These are phyloP conservation scores for Camellia lanceoleosa DNA, from an alignment of 148 eudicot species.

Conservation along the genomic window DNA sequence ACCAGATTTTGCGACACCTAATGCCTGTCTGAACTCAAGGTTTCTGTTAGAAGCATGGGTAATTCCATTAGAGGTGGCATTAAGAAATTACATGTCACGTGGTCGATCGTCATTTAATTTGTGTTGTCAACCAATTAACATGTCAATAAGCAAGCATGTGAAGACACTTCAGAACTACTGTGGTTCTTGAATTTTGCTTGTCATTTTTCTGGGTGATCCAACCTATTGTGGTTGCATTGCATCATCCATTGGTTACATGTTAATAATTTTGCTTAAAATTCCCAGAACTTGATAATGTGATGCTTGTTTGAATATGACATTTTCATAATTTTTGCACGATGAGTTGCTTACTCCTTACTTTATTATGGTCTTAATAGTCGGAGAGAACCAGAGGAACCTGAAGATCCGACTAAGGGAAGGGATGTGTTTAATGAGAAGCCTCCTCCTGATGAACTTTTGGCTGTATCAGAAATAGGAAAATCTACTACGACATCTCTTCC, in stretches of 20 bases:
- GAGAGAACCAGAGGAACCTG: slow-evolving; percentile 98
- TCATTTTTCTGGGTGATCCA: not conserved
- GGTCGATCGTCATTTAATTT: not conserved
- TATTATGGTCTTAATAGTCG: slow-evolving; percentile 51
- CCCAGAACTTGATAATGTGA: not conserved
- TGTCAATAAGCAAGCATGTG: not conserved
- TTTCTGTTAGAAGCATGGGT: not conserved
- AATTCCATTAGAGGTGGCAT: not conserved
- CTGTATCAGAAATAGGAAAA: slow-evolving; percentile 93
- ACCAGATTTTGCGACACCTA: slow-evolving; percentile 6
- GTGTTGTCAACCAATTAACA: not conserved
- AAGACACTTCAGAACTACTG: not conserved
- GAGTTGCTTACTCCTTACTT: slow-evolving; percentile 7
- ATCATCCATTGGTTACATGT: not conserved
- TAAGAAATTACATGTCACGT: not conserved
- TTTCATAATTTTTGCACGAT: not conserved
- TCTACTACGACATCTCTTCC: slow-evolving; percentile 85
- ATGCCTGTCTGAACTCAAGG: slow-evolving; percentile 1
- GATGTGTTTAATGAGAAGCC: slow-evolving; percentile 98
- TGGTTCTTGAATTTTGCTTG: not conserved
- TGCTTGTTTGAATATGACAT: not conserved
- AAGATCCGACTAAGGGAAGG: slow-evolving; percentile 91
- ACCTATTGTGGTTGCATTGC: not conserved
- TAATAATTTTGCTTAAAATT: not conserved
- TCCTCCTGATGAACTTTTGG: slow-evolving; percentile 95